A percentile compares a stretch with the other conserved stretches of the same genome.
Evolutionary conservation across 139 green algal genomes (phyloP).

Genomic region (Chlamydomonas sp.): DNA sequence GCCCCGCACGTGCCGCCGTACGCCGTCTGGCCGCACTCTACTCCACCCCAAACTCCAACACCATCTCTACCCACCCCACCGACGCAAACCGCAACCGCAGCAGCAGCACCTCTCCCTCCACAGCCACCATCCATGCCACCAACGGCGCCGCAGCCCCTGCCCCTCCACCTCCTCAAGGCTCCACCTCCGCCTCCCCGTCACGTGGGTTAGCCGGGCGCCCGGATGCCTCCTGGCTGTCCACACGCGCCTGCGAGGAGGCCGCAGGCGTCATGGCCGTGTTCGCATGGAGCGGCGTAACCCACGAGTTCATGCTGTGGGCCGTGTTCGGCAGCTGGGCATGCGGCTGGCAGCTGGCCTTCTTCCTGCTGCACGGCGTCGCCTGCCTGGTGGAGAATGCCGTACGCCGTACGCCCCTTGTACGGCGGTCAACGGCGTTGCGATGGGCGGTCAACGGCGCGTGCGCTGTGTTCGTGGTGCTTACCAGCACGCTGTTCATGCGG

Average conservation of each 20-base stretch:
- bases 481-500: conserved; percentile 17
- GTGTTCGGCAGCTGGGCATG: background rate
- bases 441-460: background rate
- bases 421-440: background rate
- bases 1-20: background rate
- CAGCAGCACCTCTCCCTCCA: no score
- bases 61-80: background rate
- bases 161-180: no score
- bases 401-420: no score
- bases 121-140: no score
- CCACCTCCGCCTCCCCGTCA: no score
- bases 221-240: no score
- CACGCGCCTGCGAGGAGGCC: background rate
- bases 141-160: no score
- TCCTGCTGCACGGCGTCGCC: background rate
- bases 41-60: background rate
- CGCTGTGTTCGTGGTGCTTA: background rate
- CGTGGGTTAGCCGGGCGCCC: no score
- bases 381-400: conserved; percentile 6
- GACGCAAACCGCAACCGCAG: background rate
- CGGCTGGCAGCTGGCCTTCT: conserved; percentile 34
- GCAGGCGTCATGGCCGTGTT: conserved; percentile 1
- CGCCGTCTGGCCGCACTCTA: background rate
- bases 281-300: conserved; percentile 2
- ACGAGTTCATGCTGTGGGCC: conserved; percentile 39